Evolutionary conservation across 352 stramenopile genomes (phyloP).

Genomic region (Hyaloperonospora brassicae): DNA sequence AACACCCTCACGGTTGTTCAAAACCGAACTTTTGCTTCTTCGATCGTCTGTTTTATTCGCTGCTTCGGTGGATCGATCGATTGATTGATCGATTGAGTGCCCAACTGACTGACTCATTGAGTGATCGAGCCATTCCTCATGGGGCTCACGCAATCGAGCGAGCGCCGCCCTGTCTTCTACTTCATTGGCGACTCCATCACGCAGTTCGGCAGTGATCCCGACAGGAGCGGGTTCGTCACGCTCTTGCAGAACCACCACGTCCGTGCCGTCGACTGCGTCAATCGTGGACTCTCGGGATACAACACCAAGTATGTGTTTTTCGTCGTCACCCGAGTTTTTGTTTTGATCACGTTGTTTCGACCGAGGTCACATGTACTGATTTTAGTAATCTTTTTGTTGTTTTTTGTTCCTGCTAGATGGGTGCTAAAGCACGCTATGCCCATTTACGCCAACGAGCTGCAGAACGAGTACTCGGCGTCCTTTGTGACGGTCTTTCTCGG

Average conservation of each 20-base stretch:
- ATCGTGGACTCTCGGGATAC: constrained; percentile 41
- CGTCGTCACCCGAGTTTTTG: no score
- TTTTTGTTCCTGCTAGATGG: constrained; percentile 17
- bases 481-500: constrained; percentile 41
- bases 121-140: constrained; percentile 6
- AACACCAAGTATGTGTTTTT: constrained; percentile 26
- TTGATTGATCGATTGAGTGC: no score
- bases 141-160: constrained; percentile 11
- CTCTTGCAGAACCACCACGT: constrained; percentile 37
- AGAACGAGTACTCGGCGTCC: constrained; percentile 18
- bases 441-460: constrained; percentile 22
- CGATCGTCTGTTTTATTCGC: no score
- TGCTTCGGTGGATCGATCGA: no score
- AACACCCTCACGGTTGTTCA: no score
- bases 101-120: background rate
- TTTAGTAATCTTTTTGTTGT: background rate
- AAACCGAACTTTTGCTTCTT: no score
- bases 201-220: constrained; percentile 29
- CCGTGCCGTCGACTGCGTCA: constrained; percentile 39
- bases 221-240: constrained; percentile 26
- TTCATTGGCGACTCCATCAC: constrained; percentile 60
- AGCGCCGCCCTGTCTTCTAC: constrained; percentile 20
- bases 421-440: constrained; percentile 23
- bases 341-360: no score
- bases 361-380: background rate